Conservation (phyloP, 345 rosid species). For the Rhodamnia argentea region DNA sequence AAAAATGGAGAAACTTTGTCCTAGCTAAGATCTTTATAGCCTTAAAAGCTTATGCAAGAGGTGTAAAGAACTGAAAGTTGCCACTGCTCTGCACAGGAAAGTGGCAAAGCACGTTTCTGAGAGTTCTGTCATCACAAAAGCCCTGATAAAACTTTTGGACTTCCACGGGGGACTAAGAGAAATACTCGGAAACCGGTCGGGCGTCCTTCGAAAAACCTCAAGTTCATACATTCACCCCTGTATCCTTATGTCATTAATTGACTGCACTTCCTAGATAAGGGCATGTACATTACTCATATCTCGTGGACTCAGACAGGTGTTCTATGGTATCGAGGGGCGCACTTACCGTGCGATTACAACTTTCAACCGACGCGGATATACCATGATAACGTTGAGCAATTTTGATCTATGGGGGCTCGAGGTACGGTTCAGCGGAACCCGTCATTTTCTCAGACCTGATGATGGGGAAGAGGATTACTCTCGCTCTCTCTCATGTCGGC, state of each 20-base stretch:
- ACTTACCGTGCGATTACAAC: not conserved
- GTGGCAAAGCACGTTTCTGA: not conserved
- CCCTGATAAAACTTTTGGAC: not conserved
- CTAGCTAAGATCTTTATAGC: not conserved
- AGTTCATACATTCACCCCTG: not conserved
- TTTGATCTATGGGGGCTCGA: not conserved
- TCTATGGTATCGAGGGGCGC: not conserved
- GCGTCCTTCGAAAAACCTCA: not conserved
- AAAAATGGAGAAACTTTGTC: not conserved
- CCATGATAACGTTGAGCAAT: fast-evolving
- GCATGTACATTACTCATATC: not conserved
- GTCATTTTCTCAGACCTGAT: not conserved
- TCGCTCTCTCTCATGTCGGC: not conserved
- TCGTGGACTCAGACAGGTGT: not conserved
- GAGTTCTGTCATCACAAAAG: not conserved
- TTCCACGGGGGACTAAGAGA: not conserved
- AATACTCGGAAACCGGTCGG: not conserved
- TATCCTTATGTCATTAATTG: not conserved
- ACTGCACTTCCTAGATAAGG: not conserved
- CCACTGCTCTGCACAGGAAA: not conserved
- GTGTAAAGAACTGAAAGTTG: not conserved
- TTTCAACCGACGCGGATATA: fast-evolving
- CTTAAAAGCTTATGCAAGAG: not conserved
- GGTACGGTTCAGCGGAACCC: not conserved
- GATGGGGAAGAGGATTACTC: not conserved